Percentiles rank a stretch among this genome's conserved stretches.
These are phyloP conservation scores for Pseudogymnoascus sp. DNA, from an alignment of 2,329 filamentous ascomycete genomes.

Conservation along the genomic window DNA sequence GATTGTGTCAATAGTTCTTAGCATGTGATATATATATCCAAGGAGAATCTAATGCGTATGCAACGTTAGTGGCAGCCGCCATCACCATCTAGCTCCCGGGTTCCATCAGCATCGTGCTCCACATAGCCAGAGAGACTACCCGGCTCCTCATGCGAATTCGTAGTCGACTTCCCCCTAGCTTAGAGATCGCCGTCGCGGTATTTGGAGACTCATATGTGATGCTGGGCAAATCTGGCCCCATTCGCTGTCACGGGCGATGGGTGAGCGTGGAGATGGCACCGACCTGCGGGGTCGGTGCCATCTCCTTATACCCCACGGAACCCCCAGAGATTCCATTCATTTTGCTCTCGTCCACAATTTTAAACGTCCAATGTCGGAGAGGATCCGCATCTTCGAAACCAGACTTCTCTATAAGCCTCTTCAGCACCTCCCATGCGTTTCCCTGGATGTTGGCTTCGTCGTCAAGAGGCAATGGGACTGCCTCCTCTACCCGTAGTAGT, in stretches of 20 bases:
- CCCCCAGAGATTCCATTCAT: not conserved
- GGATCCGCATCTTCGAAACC: slow-evolving; percentile 36
- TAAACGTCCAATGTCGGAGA: not conserved
- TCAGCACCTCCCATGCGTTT: not conserved
- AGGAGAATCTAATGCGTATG: not conserved
- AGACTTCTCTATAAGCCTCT: slow-evolving; percentile 28
- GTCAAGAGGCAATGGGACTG: slow-evolving; percentile 46
- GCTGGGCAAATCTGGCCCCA: slow-evolving; percentile 40
- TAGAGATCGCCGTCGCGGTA: slow-evolving; percentile 41
- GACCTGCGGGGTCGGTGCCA: slow-evolving; percentile 43
- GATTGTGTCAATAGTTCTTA: not conserved
- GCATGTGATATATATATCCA: not conserved
- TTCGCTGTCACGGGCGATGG: slow-evolving; percentile 34
- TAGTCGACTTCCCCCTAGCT: slow-evolving; percentile 42
- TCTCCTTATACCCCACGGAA: not conserved
- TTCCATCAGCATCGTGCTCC: slow-evolving; percentile 18
- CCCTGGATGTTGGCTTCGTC: slow-evolving; percentile 28
- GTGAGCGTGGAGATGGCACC: slow-evolving; percentile 41
- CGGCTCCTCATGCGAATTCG: slow-evolving; percentile 39
- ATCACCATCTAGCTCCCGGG: not conserved
- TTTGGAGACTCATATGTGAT: slow-evolving; percentile 41
- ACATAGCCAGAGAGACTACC: slow-evolving; percentile 34
- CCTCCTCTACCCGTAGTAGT: slow-evolving; percentile 39
- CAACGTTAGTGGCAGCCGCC: not conserved
- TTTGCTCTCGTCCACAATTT: not conserved